phyloP scores from a whole-genome alignment of 192 early-diverging fungal genomes.

The Anaeromyces robustus region DNA sequence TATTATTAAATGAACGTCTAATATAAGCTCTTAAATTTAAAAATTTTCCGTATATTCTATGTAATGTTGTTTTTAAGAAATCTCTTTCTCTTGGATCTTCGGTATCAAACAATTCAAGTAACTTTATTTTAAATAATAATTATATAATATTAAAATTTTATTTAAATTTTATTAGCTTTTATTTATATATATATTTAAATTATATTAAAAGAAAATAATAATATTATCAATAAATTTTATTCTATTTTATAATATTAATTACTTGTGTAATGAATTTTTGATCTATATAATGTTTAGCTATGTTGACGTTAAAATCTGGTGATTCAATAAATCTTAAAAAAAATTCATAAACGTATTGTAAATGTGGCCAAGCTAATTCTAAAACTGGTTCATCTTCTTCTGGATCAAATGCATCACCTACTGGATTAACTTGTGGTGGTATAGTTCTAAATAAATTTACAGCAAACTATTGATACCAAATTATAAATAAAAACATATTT shows the following conservation, averaged over 20 bases:
- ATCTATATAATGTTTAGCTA: conserved; percentile 93
- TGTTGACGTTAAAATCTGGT: conserved; percentile 91
- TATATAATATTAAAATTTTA: too few relatives aligned
- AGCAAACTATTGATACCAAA: conserved; percentile 44
- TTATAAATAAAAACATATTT: conserved; percentile 1
- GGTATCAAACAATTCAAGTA: conserved; percentile 95
- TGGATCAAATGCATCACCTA: conserved; percentile 93
- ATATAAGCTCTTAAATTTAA: conserved; percentile 93
- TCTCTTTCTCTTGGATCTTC: conserved; percentile 98
- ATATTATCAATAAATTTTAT: too few relatives aligned
- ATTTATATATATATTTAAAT: too few relatives aligned
- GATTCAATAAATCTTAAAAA: conserved; percentile 96
- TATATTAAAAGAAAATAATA: too few relatives aligned
- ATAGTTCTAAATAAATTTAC: conserved; percentile 92
- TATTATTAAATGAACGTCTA: conserved; percentile 91
- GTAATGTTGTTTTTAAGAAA: conserved; percentile 94
- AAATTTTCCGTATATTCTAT: conserved; percentile 98
- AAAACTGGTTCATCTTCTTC: conserved; percentile 98
- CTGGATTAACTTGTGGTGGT: conserved; percentile 86
- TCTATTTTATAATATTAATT: background rate
- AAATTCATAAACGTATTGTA: conserved; percentile 96
- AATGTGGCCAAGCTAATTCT: conserved; percentile 94
- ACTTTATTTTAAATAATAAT: conserved; percentile 42
- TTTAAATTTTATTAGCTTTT: too few relatives aligned
- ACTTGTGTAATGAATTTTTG: conserved; percentile 85